Evolutionary conservation across 108 stramenopile species (phyloP).

Genomic region (Cyclotella atomus): DNA sequence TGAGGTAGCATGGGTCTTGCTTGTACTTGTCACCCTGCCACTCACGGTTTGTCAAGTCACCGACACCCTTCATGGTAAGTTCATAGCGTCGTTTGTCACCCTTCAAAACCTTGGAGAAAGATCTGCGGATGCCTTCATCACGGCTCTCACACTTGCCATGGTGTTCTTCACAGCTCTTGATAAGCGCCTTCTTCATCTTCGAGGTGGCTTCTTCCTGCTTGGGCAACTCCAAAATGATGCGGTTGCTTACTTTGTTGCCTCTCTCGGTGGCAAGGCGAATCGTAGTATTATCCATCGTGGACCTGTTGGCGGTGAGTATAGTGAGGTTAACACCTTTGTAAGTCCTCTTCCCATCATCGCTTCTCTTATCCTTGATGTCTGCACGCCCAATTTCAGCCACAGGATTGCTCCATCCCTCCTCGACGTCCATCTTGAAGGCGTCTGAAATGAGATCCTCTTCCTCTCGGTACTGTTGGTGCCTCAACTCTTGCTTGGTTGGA

Average conservation of each 20-base stretch:
- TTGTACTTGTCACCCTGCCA: background rate
- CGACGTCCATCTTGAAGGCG: background rate
- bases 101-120: background rate
- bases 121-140: background rate
- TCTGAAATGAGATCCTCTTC: background rate
- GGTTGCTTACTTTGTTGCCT: background rate
- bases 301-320: background rate
- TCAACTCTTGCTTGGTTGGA: background rate
- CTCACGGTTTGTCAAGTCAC: background rate
- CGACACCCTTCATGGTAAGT: background rate
- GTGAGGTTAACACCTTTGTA: background rate
- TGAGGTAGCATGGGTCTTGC: background rate
- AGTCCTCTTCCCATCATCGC: background rate
- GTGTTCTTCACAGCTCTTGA: background rate
- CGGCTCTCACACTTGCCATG: background rate
- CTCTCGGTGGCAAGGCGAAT: background rate
- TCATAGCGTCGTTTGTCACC: background rate
- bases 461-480: background rate
- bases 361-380: background rate
- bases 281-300: background rate
- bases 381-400: background rate
- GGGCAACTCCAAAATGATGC: background rate
- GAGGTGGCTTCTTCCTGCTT: background rate
- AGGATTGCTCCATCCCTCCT: background rate
- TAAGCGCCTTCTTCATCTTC: background rate